Conservation (phyloP, 257 asterid species). For the Nemophila menziesii region DNA sequence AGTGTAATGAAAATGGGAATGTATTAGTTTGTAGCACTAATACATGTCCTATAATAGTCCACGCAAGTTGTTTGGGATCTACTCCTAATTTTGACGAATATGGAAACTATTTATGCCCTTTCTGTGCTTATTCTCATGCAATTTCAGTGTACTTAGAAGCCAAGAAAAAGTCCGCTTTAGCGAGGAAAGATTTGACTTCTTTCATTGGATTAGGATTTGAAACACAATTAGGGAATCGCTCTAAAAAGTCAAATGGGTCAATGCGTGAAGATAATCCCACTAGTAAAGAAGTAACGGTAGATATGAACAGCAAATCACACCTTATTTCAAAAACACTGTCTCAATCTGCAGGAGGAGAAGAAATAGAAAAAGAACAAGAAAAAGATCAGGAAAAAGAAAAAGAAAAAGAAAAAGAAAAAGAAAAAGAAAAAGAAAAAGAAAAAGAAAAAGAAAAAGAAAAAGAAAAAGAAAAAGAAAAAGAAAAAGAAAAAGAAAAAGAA, state of each 20-base stretch:
- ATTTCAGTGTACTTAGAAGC: constrained; percentile 32
- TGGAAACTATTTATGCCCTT: constrained; percentile 54
- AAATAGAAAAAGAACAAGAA: too few relatives aligned
- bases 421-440: too few relatives aligned
- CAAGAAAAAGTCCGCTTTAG: constrained; percentile 32
- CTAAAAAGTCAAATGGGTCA: constrained; percentile 5
- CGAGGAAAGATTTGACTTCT: constrained; percentile 40
- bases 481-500: too few relatives aligned
- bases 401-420: too few relatives aligned
- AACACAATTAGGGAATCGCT: constrained; percentile 13
- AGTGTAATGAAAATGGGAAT: constrained; percentile 36
- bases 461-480: too few relatives aligned
- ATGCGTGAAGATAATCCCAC: constrained; percentile 14
- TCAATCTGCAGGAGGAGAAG: constrained; percentile 15
- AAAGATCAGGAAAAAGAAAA: too few relatives aligned
- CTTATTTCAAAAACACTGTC: constrained; percentile 7
- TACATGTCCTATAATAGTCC: constrained; percentile 43
- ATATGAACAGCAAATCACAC: constrained; percentile 11
- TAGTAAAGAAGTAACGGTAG: constrained; percentile 13
- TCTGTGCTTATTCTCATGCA: constrained; percentile 66
- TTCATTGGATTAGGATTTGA: constrained; percentile 26
- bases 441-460: too few relatives aligned
- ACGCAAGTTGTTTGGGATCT: constrained; percentile 49
- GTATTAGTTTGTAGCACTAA: constrained; percentile 37
- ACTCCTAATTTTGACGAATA: constrained; percentile 26